These are phyloP conservation scores for Coemansia sp. DNA, from an alignment of 192 early-diverging fungal genomes.

Conservation along the genomic window DNA sequence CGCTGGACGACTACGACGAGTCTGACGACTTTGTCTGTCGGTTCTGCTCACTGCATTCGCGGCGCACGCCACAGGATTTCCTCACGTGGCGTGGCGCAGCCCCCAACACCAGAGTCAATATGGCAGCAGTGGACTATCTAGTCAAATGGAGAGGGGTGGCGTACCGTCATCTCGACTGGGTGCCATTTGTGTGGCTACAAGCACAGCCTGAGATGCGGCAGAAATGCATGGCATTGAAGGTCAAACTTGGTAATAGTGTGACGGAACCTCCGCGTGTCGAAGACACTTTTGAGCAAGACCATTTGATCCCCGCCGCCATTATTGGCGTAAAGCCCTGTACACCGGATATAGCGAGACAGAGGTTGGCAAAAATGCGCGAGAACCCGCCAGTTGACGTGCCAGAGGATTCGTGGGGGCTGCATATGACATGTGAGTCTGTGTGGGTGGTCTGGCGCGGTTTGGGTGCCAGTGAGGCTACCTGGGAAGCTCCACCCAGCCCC, in stretches of 20 bases:
- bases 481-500: conserved; percentile 41
- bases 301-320: conserved; percentile 6
- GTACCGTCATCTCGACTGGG: conserved; percentile 42
- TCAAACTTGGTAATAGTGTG: background rate
- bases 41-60: conserved; percentile 13
- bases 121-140: conserved; percentile 11
- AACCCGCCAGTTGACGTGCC: background rate
- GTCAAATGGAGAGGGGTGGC: conserved; percentile 35
- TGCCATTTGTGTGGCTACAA: conserved; percentile 32
- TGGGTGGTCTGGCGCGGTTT: conserved; percentile 27
- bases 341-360: background rate
- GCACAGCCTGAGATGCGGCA: background rate
- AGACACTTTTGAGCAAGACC: background rate
- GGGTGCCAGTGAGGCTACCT: conserved; percentile 19
- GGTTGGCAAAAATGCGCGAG: background rate
- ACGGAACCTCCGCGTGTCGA: conserved; percentile 5
- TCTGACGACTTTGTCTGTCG: conserved; percentile 7
- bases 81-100: conserved; percentile 23
- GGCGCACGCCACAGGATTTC: conserved; percentile 2
- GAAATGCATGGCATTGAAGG: conserved; percentile 3
- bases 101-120: background rate
- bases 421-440: conserved; percentile 11
- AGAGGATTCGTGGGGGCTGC: conserved; percentile 2
- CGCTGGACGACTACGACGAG: background rate
- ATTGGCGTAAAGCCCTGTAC: conserved; percentile 2